These are phyloP conservation scores for Tricholoma saponaceum DNA, from an alignment of 768 basidiomycete species.

Conservation along the genomic window DNA sequence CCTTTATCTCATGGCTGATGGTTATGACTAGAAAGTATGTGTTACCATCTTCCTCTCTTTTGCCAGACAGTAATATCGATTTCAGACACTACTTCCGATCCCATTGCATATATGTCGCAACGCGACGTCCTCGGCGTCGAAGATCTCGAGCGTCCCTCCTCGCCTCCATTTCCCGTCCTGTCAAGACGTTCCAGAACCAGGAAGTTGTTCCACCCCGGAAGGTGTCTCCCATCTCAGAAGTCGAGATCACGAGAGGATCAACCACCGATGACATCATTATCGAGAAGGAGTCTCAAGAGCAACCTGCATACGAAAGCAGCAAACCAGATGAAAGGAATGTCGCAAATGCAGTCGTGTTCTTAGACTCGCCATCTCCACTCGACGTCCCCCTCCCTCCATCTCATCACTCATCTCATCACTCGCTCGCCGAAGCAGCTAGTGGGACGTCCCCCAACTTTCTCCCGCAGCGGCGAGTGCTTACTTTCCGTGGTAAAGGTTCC, in stretches of 20 bases:
- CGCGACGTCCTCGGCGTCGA: conserved; percentile 6
- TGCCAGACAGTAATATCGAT: not conserved
- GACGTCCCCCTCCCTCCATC: not conserved
- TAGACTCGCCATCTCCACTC: conserved; percentile 1
- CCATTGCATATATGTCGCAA: conserved; percentile 35
- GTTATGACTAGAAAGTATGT: conserved; percentile 54
- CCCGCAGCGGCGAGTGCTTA: conserved; percentile 2
- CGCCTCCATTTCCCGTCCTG: not conserved
- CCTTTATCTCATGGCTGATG: conserved; percentile 60
- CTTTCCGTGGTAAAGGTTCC: not conserved
- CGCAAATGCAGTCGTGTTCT: not conserved
- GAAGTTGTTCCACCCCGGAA: not conserved
- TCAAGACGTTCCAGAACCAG: not conserved
- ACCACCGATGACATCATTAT: not conserved
- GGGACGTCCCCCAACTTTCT: conserved; percentile 4
- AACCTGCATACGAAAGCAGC: not conserved
- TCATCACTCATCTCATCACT: not conserved
- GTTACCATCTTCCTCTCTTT: not conserved
- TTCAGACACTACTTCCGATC: conserved; percentile 40
- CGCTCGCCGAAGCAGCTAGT: not conserved
- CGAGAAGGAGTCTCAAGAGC: not conserved
- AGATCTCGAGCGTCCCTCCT: not conserved
- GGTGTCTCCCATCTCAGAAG: not conserved
- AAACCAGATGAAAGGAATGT: not conserved
- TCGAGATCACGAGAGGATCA: not conserved